phyloP scores from a whole-genome alignment of 2,329 filamentous ascomycete genomes.

The Nannizzia gypsea region DNA sequence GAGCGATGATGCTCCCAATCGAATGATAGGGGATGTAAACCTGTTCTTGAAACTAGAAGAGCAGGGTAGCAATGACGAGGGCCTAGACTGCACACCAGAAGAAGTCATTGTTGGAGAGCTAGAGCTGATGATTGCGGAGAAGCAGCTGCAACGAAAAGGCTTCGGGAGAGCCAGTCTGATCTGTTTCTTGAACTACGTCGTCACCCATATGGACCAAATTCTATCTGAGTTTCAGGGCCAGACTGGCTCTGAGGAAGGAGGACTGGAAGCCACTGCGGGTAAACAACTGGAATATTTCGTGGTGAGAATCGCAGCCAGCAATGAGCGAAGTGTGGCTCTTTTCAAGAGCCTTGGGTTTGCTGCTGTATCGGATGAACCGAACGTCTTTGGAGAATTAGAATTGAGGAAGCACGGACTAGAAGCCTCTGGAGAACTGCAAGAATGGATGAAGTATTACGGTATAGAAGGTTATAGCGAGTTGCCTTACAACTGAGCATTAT shows the following conservation, averaged over 20 bases:
- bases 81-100: constrained; percentile 17
- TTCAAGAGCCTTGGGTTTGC: constrained; percentile 51
- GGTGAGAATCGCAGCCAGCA: constrained; percentile 51
- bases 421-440: constrained; percentile 17
- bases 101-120: constrained; percentile 53
- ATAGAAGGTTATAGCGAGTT: constrained; percentile 29
- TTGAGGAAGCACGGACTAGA: constrained; percentile 33
- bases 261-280: constrained; percentile 11
- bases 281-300: constrained; percentile 36
- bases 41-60: constrained; percentile 60
- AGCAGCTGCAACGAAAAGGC: constrained; percentile 47
- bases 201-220: constrained; percentile 42
- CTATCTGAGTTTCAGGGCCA: constrained; percentile 42
- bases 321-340: constrained; percentile 45
- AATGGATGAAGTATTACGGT: constrained; percentile 22
- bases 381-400: constrained; percentile 60
- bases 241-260: constrained; percentile 11
- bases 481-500: not conserved
- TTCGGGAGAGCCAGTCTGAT: constrained; percentile 54
- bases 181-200: constrained; percentile 59
- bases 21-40: constrained; percentile 66
- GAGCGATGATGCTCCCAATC: constrained; percentile 39
- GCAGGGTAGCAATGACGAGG: constrained; percentile 30
- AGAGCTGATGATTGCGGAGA: constrained; percentile 72
- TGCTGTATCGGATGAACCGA: constrained; percentile 39